Conservation (phyloP, 1,139 yeast genomes). For the Pichia kudriavzevii region DNA sequence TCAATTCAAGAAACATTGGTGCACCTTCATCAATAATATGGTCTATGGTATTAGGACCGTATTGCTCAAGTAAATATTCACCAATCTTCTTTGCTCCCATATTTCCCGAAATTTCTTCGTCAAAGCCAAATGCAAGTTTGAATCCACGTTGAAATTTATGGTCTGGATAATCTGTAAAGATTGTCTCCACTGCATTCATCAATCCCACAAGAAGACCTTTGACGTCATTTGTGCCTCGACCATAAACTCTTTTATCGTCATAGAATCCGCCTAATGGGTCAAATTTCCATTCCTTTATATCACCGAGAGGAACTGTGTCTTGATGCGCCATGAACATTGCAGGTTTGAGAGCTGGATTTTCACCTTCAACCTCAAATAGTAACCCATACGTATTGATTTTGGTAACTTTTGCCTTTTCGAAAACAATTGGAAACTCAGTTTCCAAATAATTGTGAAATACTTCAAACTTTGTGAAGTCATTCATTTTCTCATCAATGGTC, state of each 20-base stretch:
- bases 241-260: slow-evolving; percentile 43
- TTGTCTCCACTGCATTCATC: slow-evolving; percentile 49
- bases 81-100: slow-evolving; percentile 46
- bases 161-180: slow-evolving; percentile 35
- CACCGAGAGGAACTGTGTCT: slow-evolving; percentile 67
- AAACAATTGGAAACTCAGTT: slow-evolving; percentile 38
- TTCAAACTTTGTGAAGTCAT: slow-evolving; percentile 33
- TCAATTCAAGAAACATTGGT: slow-evolving; percentile 14
- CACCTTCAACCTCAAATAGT: slow-evolving; percentile 35
- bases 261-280: slow-evolving; percentile 60
- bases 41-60: slow-evolving; percentile 47
- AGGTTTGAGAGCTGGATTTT: slow-evolving; percentile 50
- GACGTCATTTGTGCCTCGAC: slow-evolving; percentile 61
- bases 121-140: slow-evolving; percentile 59
- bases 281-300: slow-evolving; percentile 52
- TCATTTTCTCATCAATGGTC: slow-evolving; percentile 32
- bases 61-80: slow-evolving; percentile 36
- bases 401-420: slow-evolving; percentile 31
- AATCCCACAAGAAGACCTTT: slow-evolving; percentile 51
- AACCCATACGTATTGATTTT: slow-evolving; percentile 39
- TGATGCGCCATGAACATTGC: slow-evolving; percentile 68
- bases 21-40: slow-evolving; percentile 60
- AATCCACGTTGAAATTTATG: slow-evolving; percentile 47
- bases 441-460: slow-evolving; percentile 38
- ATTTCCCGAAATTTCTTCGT: slow-evolving; percentile 60